Evolutionary conservation across 495 filamentous ascomycete species (phyloP).

Genomic region (Aspergillus funiculosus): DNA sequence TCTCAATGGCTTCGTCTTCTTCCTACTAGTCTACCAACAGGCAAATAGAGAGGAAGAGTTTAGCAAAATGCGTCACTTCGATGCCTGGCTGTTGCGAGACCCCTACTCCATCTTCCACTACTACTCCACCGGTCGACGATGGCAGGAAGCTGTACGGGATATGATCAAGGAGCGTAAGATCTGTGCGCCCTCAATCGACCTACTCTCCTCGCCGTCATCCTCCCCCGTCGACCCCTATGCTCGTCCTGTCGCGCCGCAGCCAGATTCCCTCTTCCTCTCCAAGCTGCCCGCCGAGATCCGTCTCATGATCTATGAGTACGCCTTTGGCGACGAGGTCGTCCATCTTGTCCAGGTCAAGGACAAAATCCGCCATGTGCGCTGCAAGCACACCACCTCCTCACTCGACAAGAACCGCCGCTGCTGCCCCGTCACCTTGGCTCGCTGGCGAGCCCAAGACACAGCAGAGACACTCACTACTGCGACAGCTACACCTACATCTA

Average conservation of each 20-base stretch:
- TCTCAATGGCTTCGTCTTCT: too few relatives aligned
- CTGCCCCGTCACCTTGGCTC: conserved; percentile 33
- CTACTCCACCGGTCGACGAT: conserved; percentile 37
- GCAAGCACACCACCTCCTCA: conserved; percentile 18
- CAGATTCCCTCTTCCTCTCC: conserved; percentile 21
- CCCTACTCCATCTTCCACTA: conserved; percentile 45
- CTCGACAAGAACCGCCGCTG: conserved; percentile 35
- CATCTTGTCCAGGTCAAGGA: conserved; percentile 40
- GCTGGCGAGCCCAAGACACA: conserved; percentile 31
- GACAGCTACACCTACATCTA: not conserved
- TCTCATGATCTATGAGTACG: conserved; percentile 49
- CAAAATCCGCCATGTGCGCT: conserved; percentile 40
- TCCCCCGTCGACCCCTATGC: conserved; percentile 17
- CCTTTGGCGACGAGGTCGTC: conserved; percentile 41
- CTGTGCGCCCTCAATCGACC: conserved; percentile 26
- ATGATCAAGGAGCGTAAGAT: conserved; percentile 38
- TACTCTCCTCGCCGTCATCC: not conserved
- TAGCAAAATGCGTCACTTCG: conserved; percentile 46
- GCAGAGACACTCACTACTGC: too few relatives aligned
- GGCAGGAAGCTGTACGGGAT: conserved; percentile 38
- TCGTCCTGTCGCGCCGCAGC: conserved; percentile 23
- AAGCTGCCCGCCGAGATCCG: conserved; percentile 50
- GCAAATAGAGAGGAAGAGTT: too few relatives aligned
- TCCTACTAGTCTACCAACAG: too few relatives aligned
- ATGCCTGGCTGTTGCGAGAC: conserved; percentile 42